These are phyloP conservation scores for Neocucurbitaria cava DNA, from an alignment of 2,329 filamentous ascomycete genomes.

Conservation along the genomic window DNA sequence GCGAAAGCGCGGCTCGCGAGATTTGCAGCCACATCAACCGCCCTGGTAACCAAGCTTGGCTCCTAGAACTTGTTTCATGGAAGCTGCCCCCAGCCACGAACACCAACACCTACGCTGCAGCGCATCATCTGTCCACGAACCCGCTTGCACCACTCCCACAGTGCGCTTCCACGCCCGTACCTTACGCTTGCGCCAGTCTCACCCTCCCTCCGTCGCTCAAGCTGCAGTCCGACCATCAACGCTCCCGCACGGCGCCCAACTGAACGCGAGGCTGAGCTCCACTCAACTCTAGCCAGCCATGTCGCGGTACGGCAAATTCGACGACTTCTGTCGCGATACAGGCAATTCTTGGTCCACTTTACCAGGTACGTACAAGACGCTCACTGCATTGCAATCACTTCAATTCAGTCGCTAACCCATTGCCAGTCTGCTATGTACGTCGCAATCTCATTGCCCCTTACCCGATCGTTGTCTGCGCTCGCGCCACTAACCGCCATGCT, in stretches of 20 bases:
- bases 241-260: slow-evolving; percentile 22
- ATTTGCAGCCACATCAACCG: slow-evolving; percentile 16
- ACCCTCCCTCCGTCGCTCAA: slow-evolving; percentile 8
- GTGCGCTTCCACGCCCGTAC: slow-evolving; percentile 12
- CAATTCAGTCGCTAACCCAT: slow-evolving; percentile 29
- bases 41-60: slow-evolving; percentile 23
- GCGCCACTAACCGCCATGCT: slow-evolving; percentile 35
- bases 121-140: slow-evolving; percentile 28
- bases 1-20: slow-evolving; percentile 2
- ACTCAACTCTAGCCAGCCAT: slow-evolving; percentile 33
- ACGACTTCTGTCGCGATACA: slow-evolving; percentile 59
- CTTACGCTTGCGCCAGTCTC: slow-evolving; percentile 14
- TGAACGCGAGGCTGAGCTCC: slow-evolving; percentile 35
- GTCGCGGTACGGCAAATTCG: slow-evolving; percentile 47
- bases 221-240: slow-evolving; percentile 9
- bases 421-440: slow-evolving; percentile 58
- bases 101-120: slow-evolving; percentile 18
- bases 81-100: slow-evolving; percentile 24
- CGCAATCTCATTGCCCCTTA: slow-evolving; percentile 15
- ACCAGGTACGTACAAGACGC: slow-evolving; percentile 42
- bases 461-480: slow-evolving; percentile 14
- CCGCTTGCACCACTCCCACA: slow-evolving; percentile 8
- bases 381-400: slow-evolving; percentile 2
- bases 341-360: slow-evolving; percentile 51
- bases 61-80: slow-evolving; percentile 26